A percentile compares a stretch with the other conserved stretches of the same genome.
Evolutionary conservation across 2,329 filamentous ascomycete species (phyloP).

Genomic region (Hypoxylon sp.): DNA sequence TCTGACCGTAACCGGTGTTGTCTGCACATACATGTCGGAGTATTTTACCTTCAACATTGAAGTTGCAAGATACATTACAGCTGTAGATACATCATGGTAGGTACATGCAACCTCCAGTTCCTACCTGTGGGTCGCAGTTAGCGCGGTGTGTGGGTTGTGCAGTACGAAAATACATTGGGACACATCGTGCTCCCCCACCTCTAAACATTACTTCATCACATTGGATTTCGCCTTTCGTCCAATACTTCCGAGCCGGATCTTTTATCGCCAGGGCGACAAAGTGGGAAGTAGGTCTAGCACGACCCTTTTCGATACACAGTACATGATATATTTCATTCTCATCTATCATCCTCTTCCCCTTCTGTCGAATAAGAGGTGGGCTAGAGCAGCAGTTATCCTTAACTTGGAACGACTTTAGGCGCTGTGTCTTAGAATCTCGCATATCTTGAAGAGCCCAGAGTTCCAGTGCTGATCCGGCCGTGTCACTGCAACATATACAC

Average conservation of each 20-base stretch:
- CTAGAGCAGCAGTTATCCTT: conserved; percentile 7
- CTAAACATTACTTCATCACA: conserved; percentile 39
- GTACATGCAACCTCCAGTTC: neutral
- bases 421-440: conserved; percentile 4
- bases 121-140: neutral
- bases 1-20: neutral
- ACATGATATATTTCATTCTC: conserved; percentile 22
- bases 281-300: conserved; percentile 24
- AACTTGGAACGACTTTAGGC: conserved; percentile 6
- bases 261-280: conserved; percentile 20
- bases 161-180: neutral
- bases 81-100: neutral
- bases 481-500: conserved; percentile 17
- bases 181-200: conserved; percentile 23
- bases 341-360: neutral
- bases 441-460: neutral
- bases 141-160: neutral
- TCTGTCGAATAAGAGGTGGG: conserved; percentile 1
- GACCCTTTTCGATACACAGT: conserved; percentile 6
- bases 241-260: conserved; percentile 29
- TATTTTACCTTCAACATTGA: no score
- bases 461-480: conserved; percentile 8
- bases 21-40: neutral
- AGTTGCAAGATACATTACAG: neutral
- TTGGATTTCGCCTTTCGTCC: conserved; percentile 24